Base-by-base conservation (phyloP, 176 grass and related monocot species). In the Ensete ventricosum region DNA sequence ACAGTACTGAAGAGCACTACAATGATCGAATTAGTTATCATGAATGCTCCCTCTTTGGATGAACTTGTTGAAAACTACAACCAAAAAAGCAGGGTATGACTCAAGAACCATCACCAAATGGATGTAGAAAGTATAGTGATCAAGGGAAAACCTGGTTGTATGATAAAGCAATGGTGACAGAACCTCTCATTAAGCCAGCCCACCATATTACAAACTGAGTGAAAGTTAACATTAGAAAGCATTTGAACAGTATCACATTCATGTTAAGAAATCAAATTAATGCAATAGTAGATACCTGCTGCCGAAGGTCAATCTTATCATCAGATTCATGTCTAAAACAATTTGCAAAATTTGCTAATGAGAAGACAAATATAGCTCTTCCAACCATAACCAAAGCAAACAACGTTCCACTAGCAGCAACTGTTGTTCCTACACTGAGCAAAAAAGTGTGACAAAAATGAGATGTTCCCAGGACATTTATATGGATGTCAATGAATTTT, bases 111-210 rank as follows among this genome's bases (percentile, higher is more conserved):
- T 24, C 9, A 70, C 2, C 8, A 1, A 51, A 11, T 70, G 24
- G n/a, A 9, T 12, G 26, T n/a, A n/a, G 21, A 22, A 75, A 34
- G 11, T 57, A 48, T 12, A 60, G 25, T 48, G 17, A 14, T 64
- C 2, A 49, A 77, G 11, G 43, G 12, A 50, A 51, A 20, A 77
- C 74, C 74, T 64, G 55, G 73, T 75, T 64, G 58, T 77, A 77
- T 77, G 74, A 64, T 64, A 77, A 77, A 77, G 74, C 74, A 64
- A 77, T 64, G 51, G 74, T 77, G 23, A 77, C 74, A 16, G 74
- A 58, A 77, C 74, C 74, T 52, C 74, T 77, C 74, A 77, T 77
- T 51, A 77, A 59, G 11, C 74, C 74, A 53, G 74, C 57, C 74
- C 74, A 77, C 74, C 74, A 77, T 14, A 77, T 77, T 64, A 77